phyloP scores from a whole-genome alignment of 345 rosid genomes.

The Combretum micranthum region DNA sequence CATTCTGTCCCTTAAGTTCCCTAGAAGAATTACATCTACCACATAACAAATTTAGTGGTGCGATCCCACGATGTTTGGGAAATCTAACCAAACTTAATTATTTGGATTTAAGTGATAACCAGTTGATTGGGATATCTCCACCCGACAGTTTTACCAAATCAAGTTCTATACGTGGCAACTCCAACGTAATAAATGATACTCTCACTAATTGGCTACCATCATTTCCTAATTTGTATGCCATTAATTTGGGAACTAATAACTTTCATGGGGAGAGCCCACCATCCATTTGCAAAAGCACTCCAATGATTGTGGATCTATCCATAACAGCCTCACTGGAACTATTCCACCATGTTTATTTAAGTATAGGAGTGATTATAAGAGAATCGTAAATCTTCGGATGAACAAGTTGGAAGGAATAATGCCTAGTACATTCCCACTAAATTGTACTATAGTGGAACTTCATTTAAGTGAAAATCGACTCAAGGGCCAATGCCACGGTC shows the following conservation, averaged over 20 bases:
- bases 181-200: not conserved
- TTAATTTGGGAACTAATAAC: constrained; percentile 1
- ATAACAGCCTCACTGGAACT: no score
- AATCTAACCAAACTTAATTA: not conserved
- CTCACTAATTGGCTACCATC: not conserved
- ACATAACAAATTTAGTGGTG: not conserved
- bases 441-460: no score
- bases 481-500: constrained; percentile 15
- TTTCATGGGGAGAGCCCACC: constrained; percentile 8
- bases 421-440: no score
- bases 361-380: no score
- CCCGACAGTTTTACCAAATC: not conserved
- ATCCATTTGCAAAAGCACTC: no score
- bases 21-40: fast-evolving
- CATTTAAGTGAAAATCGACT: constrained; percentile 15
- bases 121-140: not conserved
- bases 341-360: no score
- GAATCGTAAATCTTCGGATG: no score
- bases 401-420: no score
- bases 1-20: not conserved
- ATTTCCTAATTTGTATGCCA: fast-evolving
- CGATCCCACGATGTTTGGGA: constrained; percentile 3
- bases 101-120: not conserved
- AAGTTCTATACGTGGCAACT: not conserved
- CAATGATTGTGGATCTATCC: no score